Evolutionary conservation across 1,284 basidiomycete genomes (phyloP).

Genomic region (Xanthoconium separans): DNA sequence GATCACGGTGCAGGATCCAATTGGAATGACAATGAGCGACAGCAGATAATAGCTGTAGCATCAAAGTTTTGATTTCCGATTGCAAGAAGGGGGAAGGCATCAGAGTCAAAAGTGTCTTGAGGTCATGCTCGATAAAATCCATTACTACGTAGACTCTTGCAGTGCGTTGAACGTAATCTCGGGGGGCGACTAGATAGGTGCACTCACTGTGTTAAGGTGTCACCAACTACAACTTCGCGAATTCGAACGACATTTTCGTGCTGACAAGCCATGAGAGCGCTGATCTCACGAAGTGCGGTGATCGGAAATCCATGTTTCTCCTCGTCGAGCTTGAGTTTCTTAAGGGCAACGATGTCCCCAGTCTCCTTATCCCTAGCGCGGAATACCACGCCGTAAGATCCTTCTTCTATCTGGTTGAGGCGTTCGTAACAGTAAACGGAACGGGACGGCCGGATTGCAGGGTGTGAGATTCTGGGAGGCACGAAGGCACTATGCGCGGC

Average conservation of each 20-base stretch:
- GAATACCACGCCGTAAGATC: conserved; percentile 97
- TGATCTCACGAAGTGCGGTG: conserved; percentile 92
- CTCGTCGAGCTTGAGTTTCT: conserved; percentile 97
- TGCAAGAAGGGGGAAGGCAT: conserved; percentile 96
- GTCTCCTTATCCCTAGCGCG: conserved; percentile 92
- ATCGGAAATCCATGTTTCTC: conserved; percentile 99
- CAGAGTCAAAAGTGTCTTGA: conserved; percentile 90
- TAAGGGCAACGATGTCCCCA: conserved; percentile 93
- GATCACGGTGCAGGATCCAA: conserved; percentile 97
- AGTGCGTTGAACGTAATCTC: conserved; percentile 20
- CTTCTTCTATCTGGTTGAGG: conserved; percentile 98
- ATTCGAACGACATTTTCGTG: conserved; percentile 97
- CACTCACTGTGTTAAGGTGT: conserved; percentile 95
- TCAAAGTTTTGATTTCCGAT: conserved; percentile 96
- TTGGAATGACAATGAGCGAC: conserved; percentile 90
- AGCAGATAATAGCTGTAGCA: conserved; percentile 93
- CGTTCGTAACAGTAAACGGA: conserved; percentile 92
- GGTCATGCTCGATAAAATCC: conserved; percentile 99
- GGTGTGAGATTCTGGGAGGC: conserved; percentile 74
- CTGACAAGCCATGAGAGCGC: conserved; percentile 87
- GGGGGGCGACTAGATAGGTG: conserved; percentile 5
- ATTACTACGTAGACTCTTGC: conserved; percentile 96
- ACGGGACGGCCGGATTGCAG: conserved; percentile 76
- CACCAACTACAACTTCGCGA: conserved; percentile 97
- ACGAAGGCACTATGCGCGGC: conserved; percentile 61